Evolutionary conservation across 2,329 filamentous ascomycete species (phyloP), one percentile per base, ranked within the genome.

Genomic region (Cladosporium sp.): DNA sequence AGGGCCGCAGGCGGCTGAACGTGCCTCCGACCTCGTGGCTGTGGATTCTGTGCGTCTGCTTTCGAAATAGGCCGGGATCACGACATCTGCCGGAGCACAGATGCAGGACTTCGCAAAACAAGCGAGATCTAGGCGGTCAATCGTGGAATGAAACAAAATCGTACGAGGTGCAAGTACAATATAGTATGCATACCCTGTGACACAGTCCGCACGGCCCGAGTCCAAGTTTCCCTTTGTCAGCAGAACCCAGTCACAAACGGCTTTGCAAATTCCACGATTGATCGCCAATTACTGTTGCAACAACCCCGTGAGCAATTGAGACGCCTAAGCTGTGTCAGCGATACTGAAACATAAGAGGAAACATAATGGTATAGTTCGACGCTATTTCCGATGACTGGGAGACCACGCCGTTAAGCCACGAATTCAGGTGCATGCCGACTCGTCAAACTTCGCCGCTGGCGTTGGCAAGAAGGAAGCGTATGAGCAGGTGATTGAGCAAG

Each of bases 381-480:
- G 18, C 21, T 5, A 37, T 16, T 14, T 11, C 28, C 4, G n/a
- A 21, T 21, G n/a, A 21, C 8, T 33, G 31, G 21, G 21, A 35
- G 21, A 23, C 12, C n/a, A 28, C n/a, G 21, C 7, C 18, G 31
- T 35, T 40, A 37, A 16, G n/a, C 31, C 60, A 18, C 56, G 5
- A 44, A n/a, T 44, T 1, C 37, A 78, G 89, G 89, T 91, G 66
- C 91, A 94, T 79, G 91, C 91, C 61, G 91, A 94, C 75, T 87
- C 91, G 3, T 91, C 90, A 62, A 91, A 87, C 72, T 94, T 94
- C 78, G 83, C 81, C 58, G 74, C 83, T 16, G 87, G 86, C 69
- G 78, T 92, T 67, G 86, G 83, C 62, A 94, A 93, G 78, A 82
- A 86, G 66, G 86, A 91, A 68, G 90, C 89, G 28, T 93, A 93